Base-by-base conservation (phyloP, 768 basidiomycete genomes). In the Suillus decipiens region DNA sequence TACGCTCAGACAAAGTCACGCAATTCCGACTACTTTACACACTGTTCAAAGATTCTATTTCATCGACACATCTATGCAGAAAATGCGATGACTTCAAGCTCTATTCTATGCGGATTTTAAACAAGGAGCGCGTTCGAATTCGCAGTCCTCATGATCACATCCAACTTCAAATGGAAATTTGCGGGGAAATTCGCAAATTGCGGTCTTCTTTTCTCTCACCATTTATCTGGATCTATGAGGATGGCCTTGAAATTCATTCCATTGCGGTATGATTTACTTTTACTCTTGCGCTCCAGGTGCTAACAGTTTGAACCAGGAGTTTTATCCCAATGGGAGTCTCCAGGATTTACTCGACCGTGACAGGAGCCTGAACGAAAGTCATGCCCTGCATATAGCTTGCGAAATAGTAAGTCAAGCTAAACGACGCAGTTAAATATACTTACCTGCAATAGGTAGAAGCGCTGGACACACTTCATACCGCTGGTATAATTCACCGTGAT, bases 401-500 rank as follows among this genome's bases (percentile, higher is more conserved):
- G 84, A 87, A 70, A 69, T 86, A 37, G 85, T 86, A 59, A 64
- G 80, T 19, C 11, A 50, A 53, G 34, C n/a, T 31, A 47, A 39
- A 3, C 33, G 9, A 2, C 12, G 24, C 37, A 11, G 6, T 5
- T 22, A 9, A 53, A 12, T 61, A 22, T 41, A 6, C 34, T 36
- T 7, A 41, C 2, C 8, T 53, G 37, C 19, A 36, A n/a, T 61
- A 77, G 77, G 75, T 69, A 5, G 76, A 78, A 51, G 85, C 78
- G 6, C 69, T 88, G 8, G 71, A 73, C 11, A 69, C 72, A 56
- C 71, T 88, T 7, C 85, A 86, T 67, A 68, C 69, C 10, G 71
- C 71, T 37, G 80, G 81, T 8, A 80, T 88, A 42, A 73, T 81
- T 31, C 85, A 86, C 65, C 74, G 81, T 19, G 74, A 76, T 59